Evolutionary conservation across 345 rosid genomes (phyloP), one percentile per base, ranked within the genome.

Genomic region (Gossypium stocksii): DNA sequence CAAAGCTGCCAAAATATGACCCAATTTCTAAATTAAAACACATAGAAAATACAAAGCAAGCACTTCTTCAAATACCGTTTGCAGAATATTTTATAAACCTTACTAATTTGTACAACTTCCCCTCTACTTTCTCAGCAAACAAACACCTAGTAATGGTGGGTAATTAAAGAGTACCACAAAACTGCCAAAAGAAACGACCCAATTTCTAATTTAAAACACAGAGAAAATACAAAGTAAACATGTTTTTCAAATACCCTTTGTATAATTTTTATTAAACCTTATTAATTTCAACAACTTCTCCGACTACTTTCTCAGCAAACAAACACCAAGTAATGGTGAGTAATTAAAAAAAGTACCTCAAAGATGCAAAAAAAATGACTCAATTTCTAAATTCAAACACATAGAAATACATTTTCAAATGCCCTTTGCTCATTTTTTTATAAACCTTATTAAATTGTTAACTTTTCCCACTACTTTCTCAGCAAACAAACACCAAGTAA

Each of bases 1-100:
- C 99, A 79, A 96, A 93, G 83, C 97, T 93, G 92, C 13, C 77
- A 75, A 81, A 72, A 72, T 27, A 34, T 6, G 66, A 82, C 49
- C 9, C 23, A 53, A 72, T 59, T 62, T 75, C 22, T 17, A 34
- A 56, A 68, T 56, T 14, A 51, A 61, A 73, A 38, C 56, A 57
- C 74, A 46, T 10, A 9, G 68, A 34, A 46, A 43, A 58, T 14
- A 57, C 27, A 56, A 72, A 56, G 43, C 13, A 72, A 72, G 2
- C 45, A 34, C 10, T 34, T 34, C 41, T 51, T 68, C 3, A 44
- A 44, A 19, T 1, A 23, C 70, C 48, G n/a, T 27, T 60, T 34
- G 27, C 4, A 22, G 1, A 65, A 1, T 25, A 45, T 45, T 25
- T 7, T 9, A 45, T 1, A 23, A 59, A 16, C 20, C 1, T 9